Percentiles rank a stretch among this genome's conserved stretches.
These are phyloP conservation scores for Fusarium veterinarium DNA, from an alignment of 2,329 filamentous ascomycete genomes.

Conservation along the genomic window DNA sequence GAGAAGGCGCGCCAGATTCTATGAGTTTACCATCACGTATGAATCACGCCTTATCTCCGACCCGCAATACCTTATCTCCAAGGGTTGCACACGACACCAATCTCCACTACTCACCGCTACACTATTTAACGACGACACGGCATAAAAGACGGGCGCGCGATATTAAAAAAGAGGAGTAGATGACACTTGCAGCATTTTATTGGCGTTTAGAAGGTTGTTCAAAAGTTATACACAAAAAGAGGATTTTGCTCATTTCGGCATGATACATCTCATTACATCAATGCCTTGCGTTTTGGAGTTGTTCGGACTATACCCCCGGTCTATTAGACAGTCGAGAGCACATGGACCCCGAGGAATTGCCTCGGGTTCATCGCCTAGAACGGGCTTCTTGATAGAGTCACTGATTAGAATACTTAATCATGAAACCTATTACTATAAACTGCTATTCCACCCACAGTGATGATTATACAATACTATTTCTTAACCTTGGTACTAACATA, in stretches of 20 bases:
- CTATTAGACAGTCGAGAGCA: conserved; percentile 47
- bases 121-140: conserved; percentile 39
- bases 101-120: conserved; percentile 43
- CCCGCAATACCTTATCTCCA: conserved; percentile 10
- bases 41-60: conserved; percentile 9
- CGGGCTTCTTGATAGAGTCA: conserved; percentile 46
- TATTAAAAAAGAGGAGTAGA: conserved; percentile 25
- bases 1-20: conserved; percentile 72
- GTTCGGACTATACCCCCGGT: conserved; percentile 47
- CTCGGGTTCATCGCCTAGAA: conserved; percentile 43
- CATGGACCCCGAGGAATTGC: conserved; percentile 31
- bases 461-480: not conserved
- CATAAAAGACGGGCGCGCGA: conserved; percentile 40
- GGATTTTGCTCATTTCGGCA: conserved; percentile 12
- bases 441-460: not conserved
- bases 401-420: conserved; percentile 41
- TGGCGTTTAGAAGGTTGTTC: conserved; percentile 39
- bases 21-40: conserved; percentile 17
- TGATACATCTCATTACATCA: not conserved
- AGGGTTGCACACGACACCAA: conserved; percentile 29
- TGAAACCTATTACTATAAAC: conserved; percentile 20
- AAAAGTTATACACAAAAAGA: conserved; percentile 37
- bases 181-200: conserved; percentile 41
- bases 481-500: not conserved
- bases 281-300: conserved; percentile 41